A percentile compares a stretch with the other conserved stretches of the same genome.
Conservation (phyloP, 441 rosid species). For the Corymbia calophylla region DNA sequence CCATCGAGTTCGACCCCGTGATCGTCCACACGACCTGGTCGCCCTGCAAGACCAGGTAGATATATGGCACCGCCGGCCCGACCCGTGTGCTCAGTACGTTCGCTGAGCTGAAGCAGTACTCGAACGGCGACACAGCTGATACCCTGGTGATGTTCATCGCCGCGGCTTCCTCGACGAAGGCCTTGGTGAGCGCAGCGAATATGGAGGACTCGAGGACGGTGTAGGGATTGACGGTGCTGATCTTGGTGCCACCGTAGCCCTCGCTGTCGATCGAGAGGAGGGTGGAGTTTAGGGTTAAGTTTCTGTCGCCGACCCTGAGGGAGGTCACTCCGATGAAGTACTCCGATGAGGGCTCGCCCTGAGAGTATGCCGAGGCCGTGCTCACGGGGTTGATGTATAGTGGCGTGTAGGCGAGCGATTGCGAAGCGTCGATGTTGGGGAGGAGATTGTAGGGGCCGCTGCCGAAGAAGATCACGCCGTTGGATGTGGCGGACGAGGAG, state of each 20-base stretch:
- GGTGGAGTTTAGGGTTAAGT: slow-evolving; percentile 32
- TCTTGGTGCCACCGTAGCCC: slow-evolving; percentile 67
- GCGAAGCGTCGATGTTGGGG: slow-evolving; percentile 36
- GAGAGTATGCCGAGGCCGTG: slow-evolving; percentile 33
- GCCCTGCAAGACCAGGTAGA: slow-evolving; percentile 46
- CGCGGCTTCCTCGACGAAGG: slow-evolving; percentile 25
- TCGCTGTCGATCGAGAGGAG: slow-evolving; percentile 28
- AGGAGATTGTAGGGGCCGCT: slow-evolving; percentile 54
- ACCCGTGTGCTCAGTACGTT: slow-evolving; percentile 39
- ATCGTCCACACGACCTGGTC: slow-evolving; percentile 46
- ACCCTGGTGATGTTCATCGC: slow-evolving; percentile 38
- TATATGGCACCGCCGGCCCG: slow-evolving; percentile 54
- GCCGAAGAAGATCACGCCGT: slow-evolving; percentile 49
- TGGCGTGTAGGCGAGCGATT: slow-evolving; percentile 35
- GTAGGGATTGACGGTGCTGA: slow-evolving; percentile 72
- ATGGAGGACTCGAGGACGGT: slow-evolving; percentile 54
- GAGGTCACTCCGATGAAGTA: slow-evolving; percentile 54
- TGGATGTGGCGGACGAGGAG: slow-evolving; percentile 13
- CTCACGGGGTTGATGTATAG: slow-evolving; percentile 59
- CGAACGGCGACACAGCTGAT: slow-evolving; percentile 42
- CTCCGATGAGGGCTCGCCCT: slow-evolving; percentile 55
- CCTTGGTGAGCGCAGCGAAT: slow-evolving; percentile 33
- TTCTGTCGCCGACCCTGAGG: slow-evolving; percentile 27
- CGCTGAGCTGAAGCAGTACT: slow-evolving; percentile 40
- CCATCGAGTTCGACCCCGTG: slow-evolving; percentile 70